These are phyloP conservation scores for Pinus tabuliformis DNA, from an alignment of 75 land plant species.

Conservation along the genomic window DNA sequence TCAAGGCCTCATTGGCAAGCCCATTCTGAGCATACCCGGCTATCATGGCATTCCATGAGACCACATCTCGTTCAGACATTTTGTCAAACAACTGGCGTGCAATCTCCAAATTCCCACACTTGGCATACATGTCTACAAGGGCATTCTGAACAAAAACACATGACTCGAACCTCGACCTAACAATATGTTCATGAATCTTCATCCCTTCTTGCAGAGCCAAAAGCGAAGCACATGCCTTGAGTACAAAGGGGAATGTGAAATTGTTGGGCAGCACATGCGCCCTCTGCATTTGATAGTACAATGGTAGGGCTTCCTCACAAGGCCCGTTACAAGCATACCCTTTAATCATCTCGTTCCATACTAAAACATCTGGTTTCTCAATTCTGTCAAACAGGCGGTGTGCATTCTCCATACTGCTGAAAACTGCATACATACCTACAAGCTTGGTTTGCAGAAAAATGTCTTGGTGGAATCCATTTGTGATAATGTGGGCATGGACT, in stretches of 20 bases:
- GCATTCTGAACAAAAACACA: slow-evolving; percentile 35
- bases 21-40: background rate
- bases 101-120: background rate
- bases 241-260: slow-evolving; percentile 53
- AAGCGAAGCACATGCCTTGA: slow-evolving; percentile 58
- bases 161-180: slow-evolving; percentile 27
- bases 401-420: slow-evolving; percentile 33
- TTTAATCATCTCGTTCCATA: slow-evolving; percentile 64
- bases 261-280: slow-evolving; percentile 51
- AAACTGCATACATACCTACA: slow-evolving; percentile 33
- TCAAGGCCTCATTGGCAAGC: background rate
- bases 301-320: slow-evolving; percentile 58
- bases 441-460: slow-evolving; percentile 47
- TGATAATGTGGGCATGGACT: slow-evolving; percentile 56
- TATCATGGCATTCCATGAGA: background rate
- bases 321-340: slow-evolving; percentile 53
- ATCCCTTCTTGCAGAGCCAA: slow-evolving; percentile 45
- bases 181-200: slow-evolving; percentile 57
- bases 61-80: background rate
- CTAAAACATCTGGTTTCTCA: slow-evolving; percentile 23
- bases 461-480: slow-evolving; percentile 25
- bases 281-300: slow-evolving; percentile 67
- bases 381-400: slow-evolving; percentile 64
- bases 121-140: background rate
- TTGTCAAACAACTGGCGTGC: background rate